Evolutionary conservation across 1,284 basidiomycete species (phyloP).

Genomic region (Mycosarcoma mackinlayi): DNA sequence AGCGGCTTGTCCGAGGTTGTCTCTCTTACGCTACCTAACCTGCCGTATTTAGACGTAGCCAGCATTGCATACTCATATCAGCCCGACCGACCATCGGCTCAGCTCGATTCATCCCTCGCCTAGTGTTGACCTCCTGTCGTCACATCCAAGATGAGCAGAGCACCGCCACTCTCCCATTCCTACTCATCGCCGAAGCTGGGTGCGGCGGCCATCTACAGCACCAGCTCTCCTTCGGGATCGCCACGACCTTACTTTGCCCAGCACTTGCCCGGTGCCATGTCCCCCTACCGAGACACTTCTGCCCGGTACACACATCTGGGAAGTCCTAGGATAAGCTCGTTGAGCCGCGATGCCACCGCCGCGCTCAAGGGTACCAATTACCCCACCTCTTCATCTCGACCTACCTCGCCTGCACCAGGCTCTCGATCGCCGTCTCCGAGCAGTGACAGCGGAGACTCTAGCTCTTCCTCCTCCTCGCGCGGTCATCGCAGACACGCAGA

Average conservation of each 20-base stretch:
- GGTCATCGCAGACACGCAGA: slow-evolving; percentile 3
- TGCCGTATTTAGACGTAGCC: no score
- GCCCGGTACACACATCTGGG: slow-evolving; percentile 56
- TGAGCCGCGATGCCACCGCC: slow-evolving; percentile 61
- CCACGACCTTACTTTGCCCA: slow-evolving; percentile 54
- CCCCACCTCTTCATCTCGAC: slow-evolving; percentile 60
- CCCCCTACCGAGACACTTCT: slow-evolving; percentile 63
- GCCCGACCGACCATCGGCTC: not conserved
- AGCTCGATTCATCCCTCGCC: not conserved
- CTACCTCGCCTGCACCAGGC: slow-evolving; percentile 46
- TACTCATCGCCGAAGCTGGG: slow-evolving; percentile 49
- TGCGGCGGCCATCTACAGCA: slow-evolving; percentile 38
- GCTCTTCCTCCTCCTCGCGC: slow-evolving; percentile 19
- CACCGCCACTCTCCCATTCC: slow-evolving; percentile 47
- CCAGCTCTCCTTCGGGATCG: slow-evolving; percentile 55
- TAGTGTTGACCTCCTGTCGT: not conserved
- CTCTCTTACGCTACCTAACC: no score
- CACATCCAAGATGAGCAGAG: slow-evolving; percentile 45
- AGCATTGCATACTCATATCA: no score
- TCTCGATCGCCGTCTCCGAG: slow-evolving; percentile 52
- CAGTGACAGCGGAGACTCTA: slow-evolving; percentile 28
- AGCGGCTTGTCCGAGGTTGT: no score
- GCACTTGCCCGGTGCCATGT: slow-evolving; percentile 56
- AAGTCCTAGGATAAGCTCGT: slow-evolving; percentile 60
- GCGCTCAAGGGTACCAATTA: slow-evolving; percentile 50